Conservation (phyloP, 106 monocot genomes). For the Dioscorea alata region DNA sequence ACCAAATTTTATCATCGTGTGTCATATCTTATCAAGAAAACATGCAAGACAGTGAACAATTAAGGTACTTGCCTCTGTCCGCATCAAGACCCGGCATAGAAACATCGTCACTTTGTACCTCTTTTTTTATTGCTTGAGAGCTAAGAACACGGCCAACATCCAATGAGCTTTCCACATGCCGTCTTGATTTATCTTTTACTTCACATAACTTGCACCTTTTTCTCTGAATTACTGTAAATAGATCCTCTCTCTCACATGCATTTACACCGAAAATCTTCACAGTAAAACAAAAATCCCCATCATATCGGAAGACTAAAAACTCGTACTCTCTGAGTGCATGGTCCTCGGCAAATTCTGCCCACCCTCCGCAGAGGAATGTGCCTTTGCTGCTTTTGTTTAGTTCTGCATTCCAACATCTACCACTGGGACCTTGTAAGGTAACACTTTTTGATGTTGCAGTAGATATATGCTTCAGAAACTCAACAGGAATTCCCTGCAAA, state of each 20-base stretch:
- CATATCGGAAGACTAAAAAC: constrained; percentile 15
- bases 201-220: neutral
- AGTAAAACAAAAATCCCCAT: constrained; percentile 21
- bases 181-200: neutral
- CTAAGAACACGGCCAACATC: neutral
- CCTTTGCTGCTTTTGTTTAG: neutral
- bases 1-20: too few species aligned
- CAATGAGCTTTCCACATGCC: neutral
- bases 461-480: constrained; percentile 21
- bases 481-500: constrained; percentile 9
- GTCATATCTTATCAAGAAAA: neutral
- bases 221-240: neutral
- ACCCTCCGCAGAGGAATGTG: constrained; percentile 13
- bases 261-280: constrained; percentile 20
- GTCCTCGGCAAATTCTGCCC: constrained; percentile 23
- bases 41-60: neutral
- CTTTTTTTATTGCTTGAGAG: constrained; percentile 2
- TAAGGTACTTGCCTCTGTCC: neutral
- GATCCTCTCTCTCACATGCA: constrained; percentile 24
- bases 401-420: constrained; percentile 10
- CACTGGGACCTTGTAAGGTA: constrained; percentile 13
- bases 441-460: constrained; percentile 11
- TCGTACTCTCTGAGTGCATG: constrained; percentile 15
- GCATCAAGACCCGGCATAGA: neutral
- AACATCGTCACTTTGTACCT: neutral